A percentile compares a stretch with the other conserved stretches of the same genome.
Evolutionary conservation across 108 stramenopile species (phyloP).

Genomic region (Fragilariopsis cylindrus): DNA sequence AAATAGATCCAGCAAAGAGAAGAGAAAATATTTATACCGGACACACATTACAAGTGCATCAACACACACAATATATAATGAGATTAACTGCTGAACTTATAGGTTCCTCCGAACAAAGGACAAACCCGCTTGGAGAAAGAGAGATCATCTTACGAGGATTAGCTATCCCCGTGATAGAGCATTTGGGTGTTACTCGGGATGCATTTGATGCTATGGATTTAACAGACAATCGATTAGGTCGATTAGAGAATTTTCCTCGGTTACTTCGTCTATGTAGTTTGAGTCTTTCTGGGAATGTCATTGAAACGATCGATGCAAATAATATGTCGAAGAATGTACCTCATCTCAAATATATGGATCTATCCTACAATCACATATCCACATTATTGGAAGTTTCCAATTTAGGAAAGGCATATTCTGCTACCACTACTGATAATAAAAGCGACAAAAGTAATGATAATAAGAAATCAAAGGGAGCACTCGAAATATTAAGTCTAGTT

Average conservation of each 20-base stretch:
- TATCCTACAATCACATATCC: constrained; percentile 65
- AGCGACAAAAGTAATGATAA: not conserved
- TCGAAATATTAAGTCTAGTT: constrained; percentile 65
- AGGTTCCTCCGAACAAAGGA: constrained; percentile 77
- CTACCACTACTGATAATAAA: not conserved
- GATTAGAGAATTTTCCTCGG: constrained; percentile 76
- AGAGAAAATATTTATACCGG: too few species aligned
- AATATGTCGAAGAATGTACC: constrained; percentile 64
- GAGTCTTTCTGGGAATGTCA: constrained; percentile 59
- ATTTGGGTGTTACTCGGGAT: constrained; percentile 74
- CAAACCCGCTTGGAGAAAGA: constrained; percentile 80
- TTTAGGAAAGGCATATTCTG: constrained; percentile 64
- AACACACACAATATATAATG: constrained; percentile 41
- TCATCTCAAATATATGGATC: constrained; percentile 51
- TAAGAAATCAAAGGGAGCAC: constrained; percentile 27
- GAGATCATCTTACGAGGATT: constrained; percentile 79
- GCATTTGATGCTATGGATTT: constrained; percentile 80
- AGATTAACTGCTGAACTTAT: constrained; percentile 81
- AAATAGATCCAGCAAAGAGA: too few species aligned
- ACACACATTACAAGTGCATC: not conserved
- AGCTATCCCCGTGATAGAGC: constrained; percentile 79
- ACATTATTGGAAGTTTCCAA: constrained; percentile 65
- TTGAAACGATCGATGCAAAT: constrained; percentile 57
- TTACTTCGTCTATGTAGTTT: constrained; percentile 52
- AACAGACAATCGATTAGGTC: constrained; percentile 73